Conservation (phyloP, 2,329 filamentous ascomycete genomes). For the Lasiodiplodia hormozganensis region DNA sequence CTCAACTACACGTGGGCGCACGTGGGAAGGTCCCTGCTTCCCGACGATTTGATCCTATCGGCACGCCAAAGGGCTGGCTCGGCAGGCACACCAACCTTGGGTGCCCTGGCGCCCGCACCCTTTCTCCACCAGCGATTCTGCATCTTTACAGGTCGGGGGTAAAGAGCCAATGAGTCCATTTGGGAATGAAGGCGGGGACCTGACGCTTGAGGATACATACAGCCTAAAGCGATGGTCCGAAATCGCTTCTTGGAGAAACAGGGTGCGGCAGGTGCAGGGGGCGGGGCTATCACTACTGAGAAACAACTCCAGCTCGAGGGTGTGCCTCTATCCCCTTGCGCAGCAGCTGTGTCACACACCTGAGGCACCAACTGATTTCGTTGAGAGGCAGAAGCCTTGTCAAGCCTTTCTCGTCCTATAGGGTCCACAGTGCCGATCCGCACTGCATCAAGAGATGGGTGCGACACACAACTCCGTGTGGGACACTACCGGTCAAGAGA, state of each 20-base stretch:
- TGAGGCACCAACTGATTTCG: not conserved
- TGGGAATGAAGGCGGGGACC: not conserved
- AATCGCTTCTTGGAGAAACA: not conserved
- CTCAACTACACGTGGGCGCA: slow-evolving; percentile 20
- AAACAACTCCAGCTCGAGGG: slow-evolving; percentile 13
- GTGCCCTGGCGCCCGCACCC: not conserved
- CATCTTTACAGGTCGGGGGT: not conserved
- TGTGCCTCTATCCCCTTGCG: not conserved
- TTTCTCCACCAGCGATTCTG: not conserved
- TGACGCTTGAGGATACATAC: not conserved
- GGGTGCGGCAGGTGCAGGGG: not conserved
- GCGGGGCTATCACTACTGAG: not conserved
- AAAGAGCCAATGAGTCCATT: not conserved
- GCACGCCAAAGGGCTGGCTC: slow-evolving; percentile 14
- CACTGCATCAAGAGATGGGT: not conserved
- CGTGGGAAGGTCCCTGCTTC: slow-evolving; percentile 24
- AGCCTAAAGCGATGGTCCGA: not conserved
- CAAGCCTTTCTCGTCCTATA: not conserved
- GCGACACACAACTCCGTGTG: not conserved
- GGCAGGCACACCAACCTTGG: not conserved
- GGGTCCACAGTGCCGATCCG: not conserved
- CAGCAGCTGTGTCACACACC: slow-evolving; percentile 11
- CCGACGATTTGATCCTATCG: not conserved
- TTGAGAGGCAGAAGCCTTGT: not conserved
- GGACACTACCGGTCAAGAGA: not conserved